Conservation (phyloP, 495 filamentous ascomycete genomes). For the Cercophora samala region DNA sequence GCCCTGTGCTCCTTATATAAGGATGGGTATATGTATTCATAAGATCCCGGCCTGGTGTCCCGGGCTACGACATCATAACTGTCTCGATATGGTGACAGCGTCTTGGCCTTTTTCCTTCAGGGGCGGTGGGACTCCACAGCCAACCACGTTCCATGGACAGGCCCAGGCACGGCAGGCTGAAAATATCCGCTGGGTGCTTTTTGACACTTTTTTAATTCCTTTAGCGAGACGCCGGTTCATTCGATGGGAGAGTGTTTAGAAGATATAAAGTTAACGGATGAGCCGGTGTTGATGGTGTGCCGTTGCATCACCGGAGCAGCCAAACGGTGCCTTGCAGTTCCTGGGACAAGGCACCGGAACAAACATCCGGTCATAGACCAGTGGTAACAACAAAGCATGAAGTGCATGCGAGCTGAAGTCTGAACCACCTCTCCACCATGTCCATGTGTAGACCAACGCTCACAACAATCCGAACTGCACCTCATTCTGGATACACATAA, state of each 20-base stretch:
- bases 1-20: not conserved
- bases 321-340: not conserved
- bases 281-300: not conserved
- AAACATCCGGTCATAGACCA: not conserved
- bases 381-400: not conserved
- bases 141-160: not conserved
- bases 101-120: not conserved
- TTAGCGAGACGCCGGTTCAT: not conserved
- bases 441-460: not conserved
- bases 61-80: slow-evolving; percentile 22
- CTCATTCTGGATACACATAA: not conserved
- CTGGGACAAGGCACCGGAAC: not conserved
- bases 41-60: slow-evolving; percentile 4
- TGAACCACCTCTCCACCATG: too few relatives aligned
- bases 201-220: not conserved
- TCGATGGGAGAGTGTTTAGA: not conserved
- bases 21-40: not conserved
- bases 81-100: slow-evolving; percentile 8
- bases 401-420: not conserved
- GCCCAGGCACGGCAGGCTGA: not conserved
- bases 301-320: not conserved
- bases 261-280: not conserved
- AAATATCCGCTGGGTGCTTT: not conserved
- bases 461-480: slow-evolving; percentile 1
- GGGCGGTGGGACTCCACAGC: slow-evolving; percentile 7